Evolutionary conservation across 2,329 filamentous ascomycete species (phyloP), one percentile per base, ranked within the genome.

Genomic region (Claviceps humidiphila): DNA sequence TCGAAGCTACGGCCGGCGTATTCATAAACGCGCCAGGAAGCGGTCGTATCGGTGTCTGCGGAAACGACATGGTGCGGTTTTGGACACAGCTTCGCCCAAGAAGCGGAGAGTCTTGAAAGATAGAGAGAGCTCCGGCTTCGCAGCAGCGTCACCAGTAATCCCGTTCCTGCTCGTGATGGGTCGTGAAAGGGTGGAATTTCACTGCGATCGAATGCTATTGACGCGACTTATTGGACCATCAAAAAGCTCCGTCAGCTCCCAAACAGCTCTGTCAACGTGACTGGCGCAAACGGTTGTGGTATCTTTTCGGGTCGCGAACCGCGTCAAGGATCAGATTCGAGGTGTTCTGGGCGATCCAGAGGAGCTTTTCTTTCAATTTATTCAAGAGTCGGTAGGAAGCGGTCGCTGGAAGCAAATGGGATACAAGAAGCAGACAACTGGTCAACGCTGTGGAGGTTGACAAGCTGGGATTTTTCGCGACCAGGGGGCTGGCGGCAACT

Each of bases 11-110:
- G 53, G 83, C 85, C 47, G 87, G 87, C 22, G 87, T 91, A 61
- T 84, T 80, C 62, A 89, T 70, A 64, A 84, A 91, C 61, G 83
- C 82, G 71, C 87, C 87, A 45, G 87, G 87, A 47, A 89, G 74
- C 55, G 80, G 80, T 60, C 85, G 81, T 70, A 84, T 76, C 41
- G 87, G 87, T 53, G 87, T 71, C 58, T 71, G 70, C 24, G 73
- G 68, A 58, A 78, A 77, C 50, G 78, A 72, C 79, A 82, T 82
- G 59, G 54, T 59, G 63, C 60, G 55, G 34, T 57, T 58, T 5
- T 9, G 5, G 20, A 41, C 47, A 38, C 39, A 37, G 37, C 53
- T 45, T 50, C 47, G 38, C 13, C 44, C 40, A 20, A n/a, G 34
- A 48, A 14, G 14, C 24, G 7, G 24, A 17, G 16, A 34, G 40